Conservation (phyloP, 805 yeast genomes). For the Brettanomyces nanus region DNA sequence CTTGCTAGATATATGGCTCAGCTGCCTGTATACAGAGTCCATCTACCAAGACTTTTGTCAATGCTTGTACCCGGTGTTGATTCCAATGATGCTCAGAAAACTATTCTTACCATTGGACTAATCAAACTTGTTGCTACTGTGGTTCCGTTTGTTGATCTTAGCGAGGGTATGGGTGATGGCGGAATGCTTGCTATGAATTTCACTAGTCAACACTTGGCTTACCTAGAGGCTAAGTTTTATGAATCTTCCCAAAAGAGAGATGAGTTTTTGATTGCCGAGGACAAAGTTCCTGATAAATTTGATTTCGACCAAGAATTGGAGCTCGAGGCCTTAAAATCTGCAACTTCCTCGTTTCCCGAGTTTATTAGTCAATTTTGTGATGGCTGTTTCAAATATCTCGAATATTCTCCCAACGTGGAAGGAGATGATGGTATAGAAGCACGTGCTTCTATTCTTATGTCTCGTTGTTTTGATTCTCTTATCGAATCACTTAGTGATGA, state of each 20-base stretch:
- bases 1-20: constrained; percentile 59
- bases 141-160: constrained; percentile 62
- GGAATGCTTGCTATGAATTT: constrained; percentile 40
- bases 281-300: constrained; percentile 22
- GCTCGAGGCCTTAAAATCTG: constrained; percentile 54
- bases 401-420: constrained; percentile 56
- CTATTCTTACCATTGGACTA: constrained; percentile 58
- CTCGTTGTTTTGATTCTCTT: constrained; percentile 34
- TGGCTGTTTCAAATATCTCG: constrained; percentile 55
- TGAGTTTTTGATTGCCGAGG: constrained; percentile 13
- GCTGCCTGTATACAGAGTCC: constrained; percentile 62
- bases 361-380: constrained; percentile 49
- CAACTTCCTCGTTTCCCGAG: constrained; percentile 62
- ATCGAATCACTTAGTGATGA: constrained; percentile 56
- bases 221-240: constrained; percentile 38
- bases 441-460: constrained; percentile 31
- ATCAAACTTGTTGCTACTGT: constrained; percentile 64
- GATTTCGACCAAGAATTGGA: constrained; percentile 38
- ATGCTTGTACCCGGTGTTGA: constrained; percentile 77
- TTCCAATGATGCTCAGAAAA: constrained; percentile 72
- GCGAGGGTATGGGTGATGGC: constrained; percentile 34
- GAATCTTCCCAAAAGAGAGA: constrained; percentile 19
- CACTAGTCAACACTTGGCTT: constrained; percentile 55
- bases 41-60: constrained; percentile 64
- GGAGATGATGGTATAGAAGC: constrained; percentile 44